Evolutionary conservation across 805 yeast species (phyloP).

Genomic region (Wickerhamomyces chambardii): DNA sequence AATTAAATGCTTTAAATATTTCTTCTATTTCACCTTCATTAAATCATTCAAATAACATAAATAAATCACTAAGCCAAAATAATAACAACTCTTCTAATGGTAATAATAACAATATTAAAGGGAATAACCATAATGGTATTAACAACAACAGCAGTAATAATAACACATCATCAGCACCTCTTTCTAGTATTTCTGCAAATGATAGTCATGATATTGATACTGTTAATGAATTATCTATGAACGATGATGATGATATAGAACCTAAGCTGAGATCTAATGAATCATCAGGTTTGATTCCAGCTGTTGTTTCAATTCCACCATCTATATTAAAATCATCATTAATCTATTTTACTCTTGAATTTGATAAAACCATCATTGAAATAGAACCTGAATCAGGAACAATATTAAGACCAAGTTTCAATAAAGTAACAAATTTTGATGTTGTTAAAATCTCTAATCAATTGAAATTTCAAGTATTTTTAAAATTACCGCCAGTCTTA

Average conservation of each 20-base stretch:
- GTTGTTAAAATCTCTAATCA: constrained; percentile 55
- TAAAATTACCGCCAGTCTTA: constrained; percentile 62
- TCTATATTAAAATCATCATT: constrained; percentile 53
- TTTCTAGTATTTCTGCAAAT: no score
- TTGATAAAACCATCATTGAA: constrained; percentile 87
- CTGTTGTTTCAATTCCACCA: constrained; percentile 45
- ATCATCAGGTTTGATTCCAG: constrained; percentile 32
- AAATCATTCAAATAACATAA: no score
- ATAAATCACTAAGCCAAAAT: no score
- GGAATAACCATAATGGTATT: constrained; percentile 4
- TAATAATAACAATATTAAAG: constrained; percentile 2
- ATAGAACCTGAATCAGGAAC: constrained; percentile 85
- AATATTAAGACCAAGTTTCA: constrained; percentile 71
- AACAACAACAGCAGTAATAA: no score
- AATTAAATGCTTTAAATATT: constrained; percentile 11
- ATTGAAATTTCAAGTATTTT: constrained; percentile 70
- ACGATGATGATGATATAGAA: constrained; percentile 21
- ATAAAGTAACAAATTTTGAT: constrained; percentile 86
- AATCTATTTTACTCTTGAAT: constrained; percentile 82
- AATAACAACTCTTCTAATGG: constrained; percentile 7
- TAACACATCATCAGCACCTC: background rate
- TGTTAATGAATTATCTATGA: constrained; percentile 14
- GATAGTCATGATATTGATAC: constrained; percentile 1
- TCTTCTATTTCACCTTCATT: no score
- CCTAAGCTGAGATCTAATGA: constrained; percentile 20